Percentiles rank a stretch among this genome's conserved stretches.
Evolutionary conservation across 768 basidiomycete species (phyloP).

Genomic region (Scleroderma citrinum): DNA sequence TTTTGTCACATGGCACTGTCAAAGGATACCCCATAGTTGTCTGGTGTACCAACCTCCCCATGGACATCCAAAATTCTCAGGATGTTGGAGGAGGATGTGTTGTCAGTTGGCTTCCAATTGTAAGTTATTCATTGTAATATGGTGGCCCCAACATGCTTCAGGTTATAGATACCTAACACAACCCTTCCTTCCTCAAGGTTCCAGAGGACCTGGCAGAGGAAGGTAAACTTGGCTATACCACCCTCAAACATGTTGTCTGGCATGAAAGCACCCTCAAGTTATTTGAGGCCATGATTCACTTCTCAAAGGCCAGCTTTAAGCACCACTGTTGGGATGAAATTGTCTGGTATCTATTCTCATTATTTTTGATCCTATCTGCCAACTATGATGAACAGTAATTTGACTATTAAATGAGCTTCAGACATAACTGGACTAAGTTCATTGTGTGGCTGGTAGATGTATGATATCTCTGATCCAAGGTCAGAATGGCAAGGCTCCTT

Average conservation of each 20-base stretch:
- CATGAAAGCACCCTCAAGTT: slow-evolving; percentile 29
- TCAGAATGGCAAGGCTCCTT: slow-evolving; percentile 21
- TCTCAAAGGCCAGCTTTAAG: slow-evolving; percentile 17
- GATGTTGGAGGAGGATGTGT: slow-evolving; percentile 29
- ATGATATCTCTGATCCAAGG: slow-evolving; percentile 33
- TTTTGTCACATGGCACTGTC: slow-evolving; percentile 32
- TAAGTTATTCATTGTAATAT: no score
- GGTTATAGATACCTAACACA: no score
- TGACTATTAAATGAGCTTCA: slow-evolving; percentile 17
- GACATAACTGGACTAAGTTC: no score
- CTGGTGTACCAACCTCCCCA: slow-evolving; percentile 28
- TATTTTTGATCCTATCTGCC: slow-evolving; percentile 32
- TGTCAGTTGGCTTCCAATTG: slow-evolving; percentile 36
- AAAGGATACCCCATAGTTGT: slow-evolving; percentile 35
- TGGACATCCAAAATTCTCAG: slow-evolving; percentile 28
- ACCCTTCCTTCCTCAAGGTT: no score
- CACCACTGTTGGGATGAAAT: slow-evolving; percentile 26
- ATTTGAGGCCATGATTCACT: slow-evolving; percentile 17
- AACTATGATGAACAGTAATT: slow-evolving; percentile 45
- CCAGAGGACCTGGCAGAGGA: slow-evolving; percentile 10
- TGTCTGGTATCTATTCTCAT: slow-evolving; percentile 25
- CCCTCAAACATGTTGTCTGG: slow-evolving; percentile 32
- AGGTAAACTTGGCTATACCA: slow-evolving; percentile 21
- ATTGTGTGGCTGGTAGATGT: slow-evolving; percentile 19
- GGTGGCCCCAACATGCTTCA: no score